Base-by-base conservation (phyloP, 73 alveolate species). In the Tetrahymena elliotti region DNA sequence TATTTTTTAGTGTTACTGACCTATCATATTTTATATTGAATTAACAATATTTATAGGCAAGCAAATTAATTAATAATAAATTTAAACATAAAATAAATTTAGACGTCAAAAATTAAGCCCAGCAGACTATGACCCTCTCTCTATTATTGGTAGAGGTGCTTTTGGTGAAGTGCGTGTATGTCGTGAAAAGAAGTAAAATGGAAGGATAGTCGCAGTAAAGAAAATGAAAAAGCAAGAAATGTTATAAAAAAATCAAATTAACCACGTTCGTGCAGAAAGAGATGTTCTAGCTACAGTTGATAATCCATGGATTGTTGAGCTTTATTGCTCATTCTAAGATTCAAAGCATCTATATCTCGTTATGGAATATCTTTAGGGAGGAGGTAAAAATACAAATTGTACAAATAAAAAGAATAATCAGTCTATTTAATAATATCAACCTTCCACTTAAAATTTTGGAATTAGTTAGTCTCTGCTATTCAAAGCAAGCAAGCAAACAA, bases 71-170 rank as follows among this genome's bases (percentile, higher is more conserved):
- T 20, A 33, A 27, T 24, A 33, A 18, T 84, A 7, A 22, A 84
- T 84, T 31, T 84, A 68, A 68, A 22, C n/a, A 6, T 68, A 68
- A 27, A 27, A 68, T 68, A 84, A 31, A 27, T 0, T 2, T 27
- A 37, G 95, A 36, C 83, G 98, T 37, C 88, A 96, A 93, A 97
- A 96, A 93, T 37, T 94, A 35, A 93, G 93, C 35, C 84, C 93
- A 53, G 35, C 52, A 40, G 99, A 97, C 93, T 97, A 96, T 83
- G 99, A 97, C 38, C 98, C 98, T 33, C 94, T 96, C 33, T 93
- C 97, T 31, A 97, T 97, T 18, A 97, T 97, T 27, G 99, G 99
- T 34, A 96, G 99, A 93, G 99, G 99, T 22, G 99, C 99, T 7
- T 98, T 98, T 93, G 99, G 99, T 10, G 99, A 98, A 95, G 99